Evolutionary conservation across 1,284 basidiomycete species (phyloP), one percentile per base, ranked within the genome.

Genomic region (Heterobasidion occidentale): DNA sequence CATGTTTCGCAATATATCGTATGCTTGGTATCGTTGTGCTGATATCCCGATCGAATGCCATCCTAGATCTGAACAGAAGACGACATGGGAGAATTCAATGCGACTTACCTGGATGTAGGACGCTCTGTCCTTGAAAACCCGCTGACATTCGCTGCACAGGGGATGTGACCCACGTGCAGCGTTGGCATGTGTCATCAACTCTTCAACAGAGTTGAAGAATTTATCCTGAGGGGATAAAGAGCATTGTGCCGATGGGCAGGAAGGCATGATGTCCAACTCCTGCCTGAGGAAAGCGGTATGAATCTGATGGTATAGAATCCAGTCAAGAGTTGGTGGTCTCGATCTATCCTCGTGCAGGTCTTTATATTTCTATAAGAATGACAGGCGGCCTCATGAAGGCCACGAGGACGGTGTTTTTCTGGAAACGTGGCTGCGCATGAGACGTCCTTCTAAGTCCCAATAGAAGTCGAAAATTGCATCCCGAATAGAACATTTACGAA

Each of bases 21-120:
- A 33, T 61, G 60, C 33, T 61, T 61, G 27, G 60, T 59, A 33
- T 58, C 60, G 36, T 44, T 55, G 44, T 61, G 60, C 60, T 61
- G 49, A 17, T 36, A 34, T 14, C 7, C 33, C 27, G n/a, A 8
- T 38, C 19, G 36, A 9, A 3, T 11, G 14, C 8, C 12, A 36
- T 35, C 17, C 36, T 38, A 36, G n/a, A 15, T 53, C 49, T 38
- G 27, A 46, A 12, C 36, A 14, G 49, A 53, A 46, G 14, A n/a
- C 34, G 34, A 17, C 42, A 3, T 9, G 6, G 9, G 6, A 46
- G 8, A 14, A 56, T 2, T 36, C 8, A 19, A 17, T 27, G n/a
- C 36, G 51, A 36, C 56, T 15, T 17, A 61, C 60, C 51, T 61
- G 60, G 27, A 55, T 51, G 7, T 51, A 46, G 42, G 59, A 56